A percentile compares a stretch with the other conserved stretches of the same genome.
These are phyloP conservation scores for Scenedesmus sp. DNA, from an alignment of 163 green algal genomes.

Conservation along the genomic window DNA sequence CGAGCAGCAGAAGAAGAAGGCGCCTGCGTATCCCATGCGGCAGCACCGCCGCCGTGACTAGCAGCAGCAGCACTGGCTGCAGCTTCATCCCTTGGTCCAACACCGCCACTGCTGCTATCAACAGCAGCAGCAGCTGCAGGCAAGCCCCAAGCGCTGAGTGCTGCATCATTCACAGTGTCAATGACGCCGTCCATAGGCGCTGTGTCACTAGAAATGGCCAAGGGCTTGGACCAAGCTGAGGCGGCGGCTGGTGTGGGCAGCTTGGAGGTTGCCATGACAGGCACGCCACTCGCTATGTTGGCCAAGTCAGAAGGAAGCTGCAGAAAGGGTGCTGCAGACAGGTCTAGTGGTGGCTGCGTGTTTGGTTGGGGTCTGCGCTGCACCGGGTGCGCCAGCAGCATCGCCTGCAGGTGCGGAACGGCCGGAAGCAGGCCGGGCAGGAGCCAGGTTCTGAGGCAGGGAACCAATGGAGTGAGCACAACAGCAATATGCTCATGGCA, in stretches of 20 bases:
- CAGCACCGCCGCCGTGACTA: not conserved
- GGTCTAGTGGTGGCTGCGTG: conserved; percentile 14
- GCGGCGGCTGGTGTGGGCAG: not conserved
- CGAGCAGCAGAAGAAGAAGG: conserved; percentile 7
- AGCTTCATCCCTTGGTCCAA: not conserved
- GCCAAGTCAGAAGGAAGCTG: conserved; percentile 34
- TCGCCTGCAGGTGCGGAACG: not conserved
- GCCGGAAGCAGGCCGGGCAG: not conserved
- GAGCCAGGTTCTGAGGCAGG: not conserved
- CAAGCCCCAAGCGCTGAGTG: not conserved
- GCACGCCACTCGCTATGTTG: conserved; percentile 31
- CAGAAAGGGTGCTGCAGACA: not conserved
- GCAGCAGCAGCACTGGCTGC: not conserved
- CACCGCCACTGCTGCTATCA: not conserved
- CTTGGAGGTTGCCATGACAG: not conserved
- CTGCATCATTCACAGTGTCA: not conserved
- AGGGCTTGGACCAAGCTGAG: not conserved
- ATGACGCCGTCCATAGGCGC: not conserved
- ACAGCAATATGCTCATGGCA: not conserved
- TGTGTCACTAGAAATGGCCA: not conserved
- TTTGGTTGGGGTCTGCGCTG: conserved; percentile 8
- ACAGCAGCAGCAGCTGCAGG: not conserved
- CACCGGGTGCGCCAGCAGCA: conserved; percentile 36
- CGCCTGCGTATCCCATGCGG: not conserved
- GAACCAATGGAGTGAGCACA: not conserved